These are phyloP conservation scores for Letharia columbiana DNA, from an alignment of 495 filamentous ascomycete genomes.

Conservation along the genomic window DNA sequence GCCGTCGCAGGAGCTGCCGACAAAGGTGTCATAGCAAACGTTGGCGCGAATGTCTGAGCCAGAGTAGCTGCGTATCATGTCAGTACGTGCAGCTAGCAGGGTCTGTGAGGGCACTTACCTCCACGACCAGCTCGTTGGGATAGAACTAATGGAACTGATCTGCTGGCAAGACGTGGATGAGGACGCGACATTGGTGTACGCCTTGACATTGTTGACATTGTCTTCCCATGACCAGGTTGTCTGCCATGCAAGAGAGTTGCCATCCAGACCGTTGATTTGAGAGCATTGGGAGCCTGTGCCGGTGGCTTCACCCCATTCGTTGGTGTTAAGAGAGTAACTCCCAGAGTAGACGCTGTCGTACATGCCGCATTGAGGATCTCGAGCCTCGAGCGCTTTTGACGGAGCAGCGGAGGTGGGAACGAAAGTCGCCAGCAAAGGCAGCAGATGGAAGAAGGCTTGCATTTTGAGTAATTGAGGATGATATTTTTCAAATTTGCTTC, in stretches of 20 bases:
- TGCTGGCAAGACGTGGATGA: constrained; percentile 35
- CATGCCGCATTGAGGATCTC: constrained; percentile 42
- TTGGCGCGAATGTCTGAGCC: constrained; percentile 48
- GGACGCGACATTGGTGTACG: constrained; percentile 47
- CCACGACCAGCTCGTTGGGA: constrained; percentile 48
- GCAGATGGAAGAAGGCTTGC: background rate
- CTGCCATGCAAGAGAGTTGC: constrained; percentile 45
- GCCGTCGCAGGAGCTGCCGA: constrained; percentile 38
- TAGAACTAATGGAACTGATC: constrained; percentile 42
- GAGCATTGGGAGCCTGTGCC: constrained; percentile 51
- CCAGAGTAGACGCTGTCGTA: constrained; percentile 38
- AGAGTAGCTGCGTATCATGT: constrained; percentile 38
- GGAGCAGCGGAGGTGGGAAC: constrained; percentile 27
- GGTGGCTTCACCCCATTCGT: constrained; percentile 44
- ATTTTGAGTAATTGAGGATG: background rate
- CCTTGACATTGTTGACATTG: constrained; percentile 46
- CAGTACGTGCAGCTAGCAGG: background rate
- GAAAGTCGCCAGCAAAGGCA: background rate
- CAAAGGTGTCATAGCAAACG: constrained; percentile 60
- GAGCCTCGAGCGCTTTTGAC: constrained; percentile 34
- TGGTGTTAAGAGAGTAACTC: constrained; percentile 46
- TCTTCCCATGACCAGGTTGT: constrained; percentile 52
- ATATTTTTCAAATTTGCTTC: too few species aligned
- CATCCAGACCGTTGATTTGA: constrained; percentile 39
- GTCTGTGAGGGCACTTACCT: constrained; percentile 29